Evolutionary conservation across 352 stramenopile genomes (phyloP), one percentile per base, ranked within the genome.

Genomic region (Pythium sukuiense): DNA sequence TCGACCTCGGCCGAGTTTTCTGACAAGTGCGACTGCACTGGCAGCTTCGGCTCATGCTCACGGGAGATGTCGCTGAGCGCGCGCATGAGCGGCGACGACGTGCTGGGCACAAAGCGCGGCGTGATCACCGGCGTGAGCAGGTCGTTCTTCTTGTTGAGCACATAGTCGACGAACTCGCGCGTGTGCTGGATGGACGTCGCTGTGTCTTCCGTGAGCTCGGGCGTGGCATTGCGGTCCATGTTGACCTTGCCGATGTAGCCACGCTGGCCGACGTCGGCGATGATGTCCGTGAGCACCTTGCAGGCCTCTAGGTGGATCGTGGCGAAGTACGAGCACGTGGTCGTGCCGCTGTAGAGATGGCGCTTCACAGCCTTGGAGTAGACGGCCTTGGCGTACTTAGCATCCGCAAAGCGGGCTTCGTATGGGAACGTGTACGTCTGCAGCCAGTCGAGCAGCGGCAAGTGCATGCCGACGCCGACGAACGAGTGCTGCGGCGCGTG

Each of bases 401-500:
- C 33, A 63, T 79, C 70, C 29, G 79, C 66, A 59, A 95, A 95
- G 52, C 95, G 93, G 29, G 74, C 61, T 69, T 99, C 96, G 60
- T 90, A 89, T 0, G 94, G 95, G 71, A 99, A 99, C 33, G 96
- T 98, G 70, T 98, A 98, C 26, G 77, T 92, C 63, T 98, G 81
- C 6, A 99, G 79, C 96, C 96, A 99, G 37, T 97, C 68, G 50
- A 98, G 82, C 37, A 99, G 78, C 20, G 90, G 90, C 49, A 97
- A 67, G 72, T 98, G 92, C 82, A 97, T 98, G 49, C 92, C 94
- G 35, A 97, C 95, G 29, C 96, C 96, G 16, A 95, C 84, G 70
- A 96, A 98, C 18, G 90, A 85, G 72, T 98, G 95, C 80, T 98
- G 95, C 6, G 96, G 90, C 1, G 96, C 96, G 69, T 99, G 96